Base-by-base conservation (phyloP, 2,329 filamentous ascomycete species). In the Aureobasidium vineae region DNA sequence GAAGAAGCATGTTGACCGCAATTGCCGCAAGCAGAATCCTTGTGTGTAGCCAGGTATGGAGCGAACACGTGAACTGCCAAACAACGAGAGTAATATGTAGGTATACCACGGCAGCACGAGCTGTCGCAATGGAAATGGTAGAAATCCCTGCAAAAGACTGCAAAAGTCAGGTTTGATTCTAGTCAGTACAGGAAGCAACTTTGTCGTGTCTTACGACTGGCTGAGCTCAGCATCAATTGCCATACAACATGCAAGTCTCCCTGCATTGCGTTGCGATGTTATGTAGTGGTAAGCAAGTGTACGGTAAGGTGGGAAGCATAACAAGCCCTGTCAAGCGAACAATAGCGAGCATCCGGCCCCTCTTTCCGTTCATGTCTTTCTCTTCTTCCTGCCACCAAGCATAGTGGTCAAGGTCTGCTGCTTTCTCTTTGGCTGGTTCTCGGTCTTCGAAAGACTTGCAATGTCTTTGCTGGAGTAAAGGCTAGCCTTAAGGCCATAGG, bases 401-500 rank as follows among this genome's bases (percentile, higher is more conserved):
- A 63, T 41, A 5, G 2, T 33, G 4, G 61, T 54, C 36, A 45
- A 36, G 6, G 47, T 64, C 49, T 53, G 36, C 21, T 64, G 49
- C 23, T 54, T 64, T 43, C 61, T 45, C 36, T 45, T 54, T 23
- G 57, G 6, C 5, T 23, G 28, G 19, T 41, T 50, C 28, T 31
- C 21, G 2, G 36, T 36, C 23, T 54, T 54, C 11, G 49, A 53
- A 11, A 54, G 49, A 3, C 69, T 63, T 56, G 74, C 43, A 8
- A 75, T 54, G 13, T 77, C 77, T 33, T 73, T 75, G 53, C 79
- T 81, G 19, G 74, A 77, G 68, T 79, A 80, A 8, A 81, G 69
- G 66, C 79, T 81, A 13, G 79, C 79, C 66, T 74, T 72, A 7
- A 82, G 69, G 8, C 77, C 77, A 68, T 78, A 81, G 10, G 73